A percentile compares a stretch with the other conserved stretches of the same genome.
phyloP scores from a whole-genome alignment of 257 asterid genomes.

The Solanum etuberosum region DNA sequence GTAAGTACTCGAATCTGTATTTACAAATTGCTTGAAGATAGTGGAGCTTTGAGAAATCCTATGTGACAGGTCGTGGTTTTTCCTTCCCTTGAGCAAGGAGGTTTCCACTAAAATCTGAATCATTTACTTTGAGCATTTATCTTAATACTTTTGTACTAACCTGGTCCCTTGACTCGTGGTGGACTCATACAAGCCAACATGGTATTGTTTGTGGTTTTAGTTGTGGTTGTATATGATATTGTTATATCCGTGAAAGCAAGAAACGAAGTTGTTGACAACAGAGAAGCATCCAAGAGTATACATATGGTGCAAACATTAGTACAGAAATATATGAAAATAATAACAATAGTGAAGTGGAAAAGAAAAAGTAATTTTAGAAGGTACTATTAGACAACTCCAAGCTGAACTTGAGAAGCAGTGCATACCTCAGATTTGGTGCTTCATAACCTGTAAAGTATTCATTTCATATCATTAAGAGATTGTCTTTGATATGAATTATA shows the following conservation, averaged over 20 bases:
- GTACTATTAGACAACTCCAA: neutral
- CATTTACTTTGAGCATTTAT: no score
- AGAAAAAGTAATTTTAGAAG: neutral
- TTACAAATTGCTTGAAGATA: no score
- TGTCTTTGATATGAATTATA: neutral
- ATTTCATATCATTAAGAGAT: neutral
- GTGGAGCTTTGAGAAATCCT: no score
- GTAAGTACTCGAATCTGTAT: no score
- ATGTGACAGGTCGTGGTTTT: no score
- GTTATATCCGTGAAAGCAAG: neutral
- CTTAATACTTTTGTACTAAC: no score
- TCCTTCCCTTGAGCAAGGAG: no score
- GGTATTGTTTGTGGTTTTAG: neutral
- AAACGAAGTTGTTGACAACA: neutral
- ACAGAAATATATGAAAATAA: neutral
- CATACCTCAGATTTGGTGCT: slow-evolving; percentile 5
- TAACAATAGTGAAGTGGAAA: neutral
- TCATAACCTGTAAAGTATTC: neutral
- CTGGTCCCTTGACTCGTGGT: neutral
- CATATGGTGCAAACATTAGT: neutral
- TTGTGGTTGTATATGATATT: neutral
- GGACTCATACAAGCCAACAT: no score
- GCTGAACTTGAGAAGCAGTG: neutral
- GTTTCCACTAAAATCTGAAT: no score
- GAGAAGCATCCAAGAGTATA: neutral